These are phyloP conservation scores for Quercus phellos DNA, from an alignment of 331 rosid genomes.

Conservation along the genomic window DNA sequence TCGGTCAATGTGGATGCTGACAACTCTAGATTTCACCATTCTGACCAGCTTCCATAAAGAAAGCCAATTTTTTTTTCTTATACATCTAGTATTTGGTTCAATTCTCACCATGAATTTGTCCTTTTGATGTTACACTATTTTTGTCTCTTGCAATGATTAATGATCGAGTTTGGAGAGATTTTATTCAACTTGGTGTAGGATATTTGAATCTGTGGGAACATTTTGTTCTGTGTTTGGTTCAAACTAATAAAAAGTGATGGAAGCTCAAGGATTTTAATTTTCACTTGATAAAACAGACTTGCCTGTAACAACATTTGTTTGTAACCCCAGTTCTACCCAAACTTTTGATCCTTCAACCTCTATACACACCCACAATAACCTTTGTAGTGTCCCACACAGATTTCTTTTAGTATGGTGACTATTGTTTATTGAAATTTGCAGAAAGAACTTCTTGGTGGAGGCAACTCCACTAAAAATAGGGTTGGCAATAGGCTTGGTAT, in stretches of 20 bases:
- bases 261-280: not conserved
- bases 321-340: too few species aligned
- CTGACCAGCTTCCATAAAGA: not conserved
- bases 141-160: not conserved
- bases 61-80: not conserved
- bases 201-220: not conserved
- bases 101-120: not conserved
- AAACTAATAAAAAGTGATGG: not conserved
- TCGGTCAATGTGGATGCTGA: not conserved
- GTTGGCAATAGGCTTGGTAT: too few species aligned
- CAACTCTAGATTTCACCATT: not conserved
- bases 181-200: not conserved
- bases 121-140: not conserved
- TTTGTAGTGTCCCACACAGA: too few species aligned
- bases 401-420: not conserved
- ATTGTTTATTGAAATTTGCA: not conserved
- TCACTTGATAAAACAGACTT: too few species aligned
- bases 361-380: too few species aligned
- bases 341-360: too few species aligned
- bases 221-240: not conserved
- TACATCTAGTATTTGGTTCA: not conserved
- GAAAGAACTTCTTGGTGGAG: not conserved
- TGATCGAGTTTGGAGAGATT: not conserved
- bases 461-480: not conserved
- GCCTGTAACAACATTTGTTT: too few species aligned